A percentile compares a stretch with the other conserved stretches of the same genome.
These are phyloP conservation scores for Thielaviopsis euricoi DNA, from an alignment of 2,329 filamentous ascomycete genomes.

Conservation along the genomic window DNA sequence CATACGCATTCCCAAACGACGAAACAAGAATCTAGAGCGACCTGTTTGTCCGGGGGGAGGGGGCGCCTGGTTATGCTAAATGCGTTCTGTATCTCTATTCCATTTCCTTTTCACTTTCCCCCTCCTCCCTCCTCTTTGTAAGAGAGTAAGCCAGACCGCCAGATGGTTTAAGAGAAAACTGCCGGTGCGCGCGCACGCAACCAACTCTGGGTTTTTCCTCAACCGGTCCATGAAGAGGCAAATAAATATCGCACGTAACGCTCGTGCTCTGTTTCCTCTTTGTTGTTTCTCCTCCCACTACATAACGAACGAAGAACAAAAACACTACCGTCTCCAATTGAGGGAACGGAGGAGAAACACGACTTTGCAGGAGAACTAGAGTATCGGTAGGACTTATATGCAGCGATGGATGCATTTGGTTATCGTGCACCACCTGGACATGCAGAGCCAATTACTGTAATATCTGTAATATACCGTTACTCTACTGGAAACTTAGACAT, in stretches of 20 bases:
- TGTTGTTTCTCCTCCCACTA: background rate
- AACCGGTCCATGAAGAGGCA: background rate
- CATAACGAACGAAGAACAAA: background rate
- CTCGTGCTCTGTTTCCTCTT: background rate
- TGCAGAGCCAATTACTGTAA: background rate
- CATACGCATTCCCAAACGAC: background rate
- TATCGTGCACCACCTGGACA: too few relatives aligned
- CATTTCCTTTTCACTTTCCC: background rate
- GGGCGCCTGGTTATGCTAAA: too few relatives aligned
- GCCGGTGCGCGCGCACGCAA: background rate
- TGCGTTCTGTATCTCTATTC: too few relatives aligned
- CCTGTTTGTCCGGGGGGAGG: background rate
- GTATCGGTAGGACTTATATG: background rate
- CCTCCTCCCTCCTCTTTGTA: background rate
- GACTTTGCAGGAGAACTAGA: background rate
- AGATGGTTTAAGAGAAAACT: background rate
- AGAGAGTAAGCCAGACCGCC: background rate
- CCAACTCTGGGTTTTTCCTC: background rate
- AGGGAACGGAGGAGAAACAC: background rate
- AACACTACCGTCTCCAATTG: background rate
- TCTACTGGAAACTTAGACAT: background rate
- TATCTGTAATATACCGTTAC: too few relatives aligned
- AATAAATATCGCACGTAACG: background rate
- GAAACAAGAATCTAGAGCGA: background rate
- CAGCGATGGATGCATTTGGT: too few relatives aligned